These are phyloP conservation scores for Botrytis squamosa DNA, from an alignment of 2,329 filamentous ascomycete species.

Conservation along the genomic window DNA sequence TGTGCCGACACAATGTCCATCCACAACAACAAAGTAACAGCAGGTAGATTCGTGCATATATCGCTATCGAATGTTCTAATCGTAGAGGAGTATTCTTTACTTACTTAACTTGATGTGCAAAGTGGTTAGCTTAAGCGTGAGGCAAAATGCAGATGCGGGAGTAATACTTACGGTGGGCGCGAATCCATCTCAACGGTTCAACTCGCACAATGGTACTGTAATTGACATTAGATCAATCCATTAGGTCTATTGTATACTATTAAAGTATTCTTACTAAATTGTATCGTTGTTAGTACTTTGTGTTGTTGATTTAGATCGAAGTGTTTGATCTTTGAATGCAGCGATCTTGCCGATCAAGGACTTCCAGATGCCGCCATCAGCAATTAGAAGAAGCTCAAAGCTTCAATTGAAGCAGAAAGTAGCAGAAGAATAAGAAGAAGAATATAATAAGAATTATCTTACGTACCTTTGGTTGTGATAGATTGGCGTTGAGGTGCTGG, in stretches of 20 bases:
- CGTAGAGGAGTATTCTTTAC: background rate
- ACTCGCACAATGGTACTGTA: background rate
- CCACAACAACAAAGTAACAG: background rate
- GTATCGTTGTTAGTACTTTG: background rate
- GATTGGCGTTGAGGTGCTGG: background rate
- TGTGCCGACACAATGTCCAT: background rate
- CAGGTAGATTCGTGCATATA: no score
- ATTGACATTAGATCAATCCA: background rate
- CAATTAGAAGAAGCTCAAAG: background rate
- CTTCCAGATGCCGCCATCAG: background rate
- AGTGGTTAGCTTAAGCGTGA: background rate
- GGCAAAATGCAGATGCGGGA: background rate
- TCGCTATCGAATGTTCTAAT: no score
- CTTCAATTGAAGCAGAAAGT: background rate
- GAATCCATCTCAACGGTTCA: background rate
- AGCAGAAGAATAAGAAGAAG: background rate
- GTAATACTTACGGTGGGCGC: background rate
- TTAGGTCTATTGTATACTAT: no score
- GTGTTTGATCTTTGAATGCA: background rate
- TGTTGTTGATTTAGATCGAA: background rate
- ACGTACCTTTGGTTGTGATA: background rate
- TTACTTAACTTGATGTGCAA: background rate
- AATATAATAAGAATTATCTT: no score
- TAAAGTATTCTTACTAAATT: background rate
- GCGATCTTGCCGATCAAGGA: background rate